Conservation (phyloP, 1,139 yeast genomes). For the Candida albicans region DNA sequence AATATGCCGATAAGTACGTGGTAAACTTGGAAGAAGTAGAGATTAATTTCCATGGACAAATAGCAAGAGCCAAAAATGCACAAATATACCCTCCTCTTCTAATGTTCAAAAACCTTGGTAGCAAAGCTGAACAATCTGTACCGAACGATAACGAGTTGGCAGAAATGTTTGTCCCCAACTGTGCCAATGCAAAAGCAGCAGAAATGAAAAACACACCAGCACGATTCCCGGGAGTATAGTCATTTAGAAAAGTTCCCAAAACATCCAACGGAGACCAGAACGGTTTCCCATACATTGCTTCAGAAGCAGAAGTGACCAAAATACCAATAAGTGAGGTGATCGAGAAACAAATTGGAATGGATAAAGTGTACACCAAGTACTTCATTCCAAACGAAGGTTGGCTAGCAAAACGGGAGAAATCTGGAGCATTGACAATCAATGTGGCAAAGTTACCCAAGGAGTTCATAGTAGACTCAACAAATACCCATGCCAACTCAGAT, state of each 20-base stretch:
- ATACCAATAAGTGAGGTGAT: conserved; percentile 85
- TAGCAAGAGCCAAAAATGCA: conserved; percentile 72
- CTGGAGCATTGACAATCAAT: conserved; percentile 83
- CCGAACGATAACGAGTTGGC: conserved; percentile 91
- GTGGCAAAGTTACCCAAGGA: conserved; percentile 86
- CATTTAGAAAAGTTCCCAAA: conserved; percentile 61
- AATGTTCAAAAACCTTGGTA: conserved; percentile 76
- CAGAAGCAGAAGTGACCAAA: conserved; percentile 80
- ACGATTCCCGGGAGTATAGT: conserved; percentile 55
- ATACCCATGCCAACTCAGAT: conserved; percentile 75
- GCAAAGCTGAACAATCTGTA: conserved; percentile 82
- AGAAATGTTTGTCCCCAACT: conserved; percentile 87
- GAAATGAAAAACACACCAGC: conserved; percentile 86
- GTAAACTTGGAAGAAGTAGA: conserved; percentile 76
- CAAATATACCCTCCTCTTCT: conserved; percentile 83
- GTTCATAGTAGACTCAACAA: conserved; percentile 75
- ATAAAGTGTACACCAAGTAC: conserved; percentile 48
- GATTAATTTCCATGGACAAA: conserved; percentile 88
- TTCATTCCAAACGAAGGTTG: conserved; percentile 42
- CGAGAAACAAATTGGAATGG: conserved; percentile 78
- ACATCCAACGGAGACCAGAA: conserved; percentile 89
- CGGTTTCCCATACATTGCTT: conserved; percentile 64
- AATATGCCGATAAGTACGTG: conserved; percentile 79
- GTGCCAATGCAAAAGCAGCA: conserved; percentile 78
- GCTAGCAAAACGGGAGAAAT: conserved; percentile 80